Conservation (phyloP, 2,329 filamentous ascomycete genomes). For the Pyricularia grisea region DNA sequence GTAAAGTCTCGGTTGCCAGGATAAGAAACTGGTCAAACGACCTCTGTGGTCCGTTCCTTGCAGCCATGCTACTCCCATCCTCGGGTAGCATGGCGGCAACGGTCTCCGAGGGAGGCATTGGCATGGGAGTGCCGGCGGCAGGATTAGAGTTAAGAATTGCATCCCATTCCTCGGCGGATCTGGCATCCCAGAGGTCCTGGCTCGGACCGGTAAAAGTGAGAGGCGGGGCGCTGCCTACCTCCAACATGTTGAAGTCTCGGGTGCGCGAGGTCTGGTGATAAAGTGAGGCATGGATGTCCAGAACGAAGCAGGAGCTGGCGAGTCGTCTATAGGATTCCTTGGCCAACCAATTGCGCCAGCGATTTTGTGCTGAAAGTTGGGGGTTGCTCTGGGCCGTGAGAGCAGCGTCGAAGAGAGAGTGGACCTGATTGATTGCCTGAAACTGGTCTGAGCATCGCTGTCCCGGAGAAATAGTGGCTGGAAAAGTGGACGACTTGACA, state of each 20-base stretch:
- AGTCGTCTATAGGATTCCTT: constrained; percentile 43
- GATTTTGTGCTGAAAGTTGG: constrained; percentile 19
- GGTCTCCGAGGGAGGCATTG: constrained; percentile 20
- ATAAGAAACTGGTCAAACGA: constrained; percentile 30
- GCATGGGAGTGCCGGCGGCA: constrained; percentile 17
- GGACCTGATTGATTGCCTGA: constrained; percentile 19
- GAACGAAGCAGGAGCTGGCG: constrained; percentile 45
- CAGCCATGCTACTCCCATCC: constrained; percentile 5
- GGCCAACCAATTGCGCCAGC: constrained; percentile 44
- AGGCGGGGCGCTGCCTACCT: constrained; percentile 21
- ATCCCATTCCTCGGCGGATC: constrained; percentile 35
- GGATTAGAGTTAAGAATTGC: constrained; percentile 17
- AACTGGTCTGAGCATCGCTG: constrained; percentile 20
- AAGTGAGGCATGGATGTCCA: constrained; percentile 45
- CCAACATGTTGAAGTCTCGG: constrained; percentile 26
- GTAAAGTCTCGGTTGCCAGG: constrained; percentile 27
- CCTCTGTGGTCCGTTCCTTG: constrained; percentile 16
- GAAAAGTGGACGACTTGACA: not conserved
- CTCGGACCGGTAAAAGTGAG: constrained; percentile 38
- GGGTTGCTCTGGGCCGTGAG: constrained; percentile 12
- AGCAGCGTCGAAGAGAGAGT: constrained; percentile 14
- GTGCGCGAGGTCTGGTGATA: constrained; percentile 41
- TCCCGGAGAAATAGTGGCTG: constrained; percentile 5
- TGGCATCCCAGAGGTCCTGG: constrained; percentile 38
- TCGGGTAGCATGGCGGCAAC: constrained; percentile 18